phyloP scores from a whole-genome alignment of 305 asterid genomes.

The Petunia hybrid region DNA sequence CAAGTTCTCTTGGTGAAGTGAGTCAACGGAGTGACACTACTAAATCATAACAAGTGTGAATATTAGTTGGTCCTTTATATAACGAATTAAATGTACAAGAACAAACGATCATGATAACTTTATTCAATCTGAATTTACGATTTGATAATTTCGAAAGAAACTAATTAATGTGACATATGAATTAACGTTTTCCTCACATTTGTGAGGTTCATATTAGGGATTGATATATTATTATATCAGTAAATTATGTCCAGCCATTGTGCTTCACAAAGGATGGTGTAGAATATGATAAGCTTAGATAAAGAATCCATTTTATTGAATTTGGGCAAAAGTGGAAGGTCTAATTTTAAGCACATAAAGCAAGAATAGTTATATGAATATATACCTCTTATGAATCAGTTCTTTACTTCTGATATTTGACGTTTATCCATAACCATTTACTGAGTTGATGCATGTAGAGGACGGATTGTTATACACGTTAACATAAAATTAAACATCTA shows the following conservation, averaged over 20 bases:
- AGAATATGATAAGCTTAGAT: background rate
- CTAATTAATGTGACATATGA: background rate
- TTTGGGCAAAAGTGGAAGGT: background rate
- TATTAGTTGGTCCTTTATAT: no score
- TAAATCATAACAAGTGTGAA: no score
- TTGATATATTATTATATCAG: background rate
- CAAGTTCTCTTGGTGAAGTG: background rate
- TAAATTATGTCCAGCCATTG: background rate
- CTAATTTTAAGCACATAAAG: background rate
- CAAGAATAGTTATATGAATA: background rate
- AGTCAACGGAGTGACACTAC: background rate
- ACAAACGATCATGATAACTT: background rate
- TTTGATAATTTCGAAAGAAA: background rate
- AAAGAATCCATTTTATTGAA: background rate
- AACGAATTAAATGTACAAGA: no score
- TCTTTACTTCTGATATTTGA: background rate
- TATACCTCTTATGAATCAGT: background rate
- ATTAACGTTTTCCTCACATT: background rate
- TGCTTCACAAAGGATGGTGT: background rate
- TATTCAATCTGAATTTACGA: background rate
- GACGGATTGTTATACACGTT: no score
- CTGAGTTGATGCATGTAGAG: no score
- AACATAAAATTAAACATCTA: no score
- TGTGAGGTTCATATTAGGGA: slow-evolving; percentile 10
- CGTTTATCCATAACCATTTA: background rate